Evolutionary conservation across 176 grass and related monocot species (phyloP), one percentile per base, ranked within the genome.

Genomic region (Triticum dicoccoides): DNA sequence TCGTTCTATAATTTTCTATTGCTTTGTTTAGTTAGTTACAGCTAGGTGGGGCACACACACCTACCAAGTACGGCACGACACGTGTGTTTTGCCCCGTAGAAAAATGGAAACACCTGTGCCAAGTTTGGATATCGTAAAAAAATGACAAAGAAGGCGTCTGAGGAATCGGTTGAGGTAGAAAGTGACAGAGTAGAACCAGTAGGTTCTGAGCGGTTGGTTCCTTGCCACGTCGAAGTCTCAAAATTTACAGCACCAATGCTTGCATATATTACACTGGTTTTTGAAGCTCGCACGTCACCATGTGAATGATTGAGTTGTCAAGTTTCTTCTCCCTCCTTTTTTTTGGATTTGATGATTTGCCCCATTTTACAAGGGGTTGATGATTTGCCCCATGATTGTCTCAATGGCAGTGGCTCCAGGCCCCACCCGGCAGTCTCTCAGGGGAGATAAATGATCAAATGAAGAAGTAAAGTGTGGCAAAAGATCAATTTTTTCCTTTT

Each of bases 101-200:
- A 25, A 62, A 79, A 23, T 9, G 7, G 61, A 13, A 63, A 64
- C 6, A 21, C 8, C 11, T 24, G 54, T 5, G 34, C n/a, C 3
- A 47, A 73, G 37, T 76, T 52, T 15, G 73, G 73, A 76, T 54
- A 76, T 76, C 24, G 2, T 68, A 20, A 20, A 18, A 76, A 54
- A 76, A 75, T 75, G 13, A 2, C 25, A 20, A 54, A 32, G 45
- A 18, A 27, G 73, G 45, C 8, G 47, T 33, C 10, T 5, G 45
- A 32, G 25, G 72, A 76, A 76, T 47, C 29, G 73, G 73, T 10
- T 52, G 24, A 52, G 73, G 52, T 52, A 20, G 73, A 51, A 73
- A 75, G 24, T 51, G 72, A 75, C 72, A 29, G 71, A 74, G 13
- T 75, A 75, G 34, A 73, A 45, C 14, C 70, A 15, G 70, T 73